A percentile compares a stretch with the other conserved stretches of the same genome.
Evolutionary conservation across 2,329 filamentous ascomycete species (phyloP).

Genomic region (Nemania sp.): DNA sequence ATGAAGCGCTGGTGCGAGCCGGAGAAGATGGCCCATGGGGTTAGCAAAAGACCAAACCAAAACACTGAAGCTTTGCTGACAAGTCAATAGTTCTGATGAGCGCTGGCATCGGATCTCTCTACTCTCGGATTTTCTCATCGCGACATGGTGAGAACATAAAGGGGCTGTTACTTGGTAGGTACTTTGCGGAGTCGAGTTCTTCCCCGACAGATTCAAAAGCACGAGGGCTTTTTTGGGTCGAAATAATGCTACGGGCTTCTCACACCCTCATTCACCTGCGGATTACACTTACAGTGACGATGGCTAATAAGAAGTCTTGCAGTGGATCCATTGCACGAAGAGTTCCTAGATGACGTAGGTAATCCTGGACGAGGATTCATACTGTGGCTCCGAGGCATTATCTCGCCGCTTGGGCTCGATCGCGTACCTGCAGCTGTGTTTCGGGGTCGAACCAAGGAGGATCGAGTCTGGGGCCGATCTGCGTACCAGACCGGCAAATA

Average conservation of each 20-base stretch:
- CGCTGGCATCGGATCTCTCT: constrained; percentile 84
- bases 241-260: too few relatives aligned
- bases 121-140: constrained; percentile 88
- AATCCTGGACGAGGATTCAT: constrained; percentile 74
- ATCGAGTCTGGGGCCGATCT: constrained; percentile 81
- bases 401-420: constrained; percentile 86
- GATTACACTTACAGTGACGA: background rate
- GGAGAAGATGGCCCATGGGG: constrained; percentile 85
- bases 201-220: too few relatives aligned
- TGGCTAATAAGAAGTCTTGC: background rate
- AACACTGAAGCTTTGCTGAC: constrained; percentile 7
- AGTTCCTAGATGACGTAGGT: constrained; percentile 72
- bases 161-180: constrained; percentile 70
- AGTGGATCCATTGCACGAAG: constrained; percentile 86
- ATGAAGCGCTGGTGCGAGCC: constrained; percentile 78
- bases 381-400: constrained; percentile 82
- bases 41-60: constrained; percentile 21
- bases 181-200: background rate
- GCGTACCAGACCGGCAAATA: constrained; percentile 81
- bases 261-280: background rate
- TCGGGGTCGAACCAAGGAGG: constrained; percentile 76
- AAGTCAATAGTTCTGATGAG: constrained; percentile 68
- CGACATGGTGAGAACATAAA: constrained; percentile 75
- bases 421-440: constrained; percentile 81
- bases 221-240: background rate